Evolutionary conservation across 306 rosid genomes (phyloP).

Genomic region (Corylus avellana): DNA sequence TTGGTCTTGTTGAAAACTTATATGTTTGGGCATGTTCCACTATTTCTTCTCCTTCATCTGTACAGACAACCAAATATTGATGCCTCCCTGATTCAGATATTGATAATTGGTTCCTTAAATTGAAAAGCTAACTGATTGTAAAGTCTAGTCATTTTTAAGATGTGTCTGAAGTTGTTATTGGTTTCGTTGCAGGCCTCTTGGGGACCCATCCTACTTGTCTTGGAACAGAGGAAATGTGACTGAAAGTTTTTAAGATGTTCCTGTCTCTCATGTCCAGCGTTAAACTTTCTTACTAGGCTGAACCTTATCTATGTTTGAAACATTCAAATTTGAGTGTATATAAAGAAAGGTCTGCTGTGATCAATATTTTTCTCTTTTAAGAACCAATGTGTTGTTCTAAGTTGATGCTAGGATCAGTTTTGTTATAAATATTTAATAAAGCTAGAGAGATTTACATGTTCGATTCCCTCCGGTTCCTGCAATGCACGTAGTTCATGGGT

Average conservation of each 20-base stretch:
- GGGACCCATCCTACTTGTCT: constrained; percentile 84
- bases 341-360: constrained; percentile 8
- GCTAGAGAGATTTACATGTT: not conserved
- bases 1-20: constrained; percentile 4
- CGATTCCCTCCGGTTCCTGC: not conserved
- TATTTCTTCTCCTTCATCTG: not conserved
- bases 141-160: not conserved
- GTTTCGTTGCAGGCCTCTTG: constrained; percentile 75
- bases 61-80: not conserved
- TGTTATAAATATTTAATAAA: not conserved
- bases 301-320: constrained; percentile 18
- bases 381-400: not conserved
- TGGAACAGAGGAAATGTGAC: constrained; percentile 63
- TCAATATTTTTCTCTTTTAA: not conserved
- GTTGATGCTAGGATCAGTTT: not conserved
- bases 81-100: not conserved
- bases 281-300: constrained; percentile 10
- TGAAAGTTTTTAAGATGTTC: constrained; percentile 22
- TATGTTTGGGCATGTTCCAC: not conserved
- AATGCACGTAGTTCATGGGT: not conserved
- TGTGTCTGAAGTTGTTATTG: constrained; percentile 23
- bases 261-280: not conserved
- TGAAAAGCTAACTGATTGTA: constrained; percentile 1
- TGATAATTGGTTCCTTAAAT: not conserved
- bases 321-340: constrained; percentile 11